Evolutionary conservation across 169 alveolate genomes (phyloP), one percentile per base, ranked within the genome.

Genomic region (Plasmodium sp.): DNA sequence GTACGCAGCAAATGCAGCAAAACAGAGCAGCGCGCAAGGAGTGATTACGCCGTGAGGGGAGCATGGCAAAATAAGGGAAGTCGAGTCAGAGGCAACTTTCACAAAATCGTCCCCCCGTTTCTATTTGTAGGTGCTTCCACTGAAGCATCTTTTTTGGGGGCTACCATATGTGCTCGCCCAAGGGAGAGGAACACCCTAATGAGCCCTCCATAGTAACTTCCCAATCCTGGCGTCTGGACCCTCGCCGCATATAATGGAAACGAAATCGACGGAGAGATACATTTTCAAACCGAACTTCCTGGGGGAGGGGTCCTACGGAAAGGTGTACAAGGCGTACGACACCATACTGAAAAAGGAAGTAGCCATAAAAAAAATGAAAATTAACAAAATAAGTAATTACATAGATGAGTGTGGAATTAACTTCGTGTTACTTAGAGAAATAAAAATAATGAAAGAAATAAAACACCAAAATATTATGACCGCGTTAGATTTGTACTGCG

Each of bases 251-350:
- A 18, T 54, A 16, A 94, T 72, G 92, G 92, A 96, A 10, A 92
- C 73, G 2, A 93, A 81, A 43, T 81, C 94, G 31, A 77, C 81
- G 7, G 95, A 92, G 54, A 86, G 98, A 51, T 97, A 96, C 79
- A 93, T 95, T 41, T 97, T 96, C 62, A 84, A 97, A 34, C 96
- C 97, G 18, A 96, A 96, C 54, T 98, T 97, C 90, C 97, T 98
- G 31, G 99, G 99, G 12, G 99, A 99, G 93, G 99, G 99, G 54
- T 98, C 99, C 33, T 99, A 99, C 94, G 99, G 99, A 51, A 98
- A 98, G 43, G 99, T 99, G 34, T 98, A 97, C 82, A 97, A 98
- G 92, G 99, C 99, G 18, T 97, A 95, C 92, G 99, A 98, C 93
- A 98, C 75, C 39, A 41, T 39, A 14, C 83, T 75, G 80, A 80